Evolutionary conservation across 2,329 filamentous ascomycete genomes (phyloP).

Genomic region (Lachnellula arida): DNA sequence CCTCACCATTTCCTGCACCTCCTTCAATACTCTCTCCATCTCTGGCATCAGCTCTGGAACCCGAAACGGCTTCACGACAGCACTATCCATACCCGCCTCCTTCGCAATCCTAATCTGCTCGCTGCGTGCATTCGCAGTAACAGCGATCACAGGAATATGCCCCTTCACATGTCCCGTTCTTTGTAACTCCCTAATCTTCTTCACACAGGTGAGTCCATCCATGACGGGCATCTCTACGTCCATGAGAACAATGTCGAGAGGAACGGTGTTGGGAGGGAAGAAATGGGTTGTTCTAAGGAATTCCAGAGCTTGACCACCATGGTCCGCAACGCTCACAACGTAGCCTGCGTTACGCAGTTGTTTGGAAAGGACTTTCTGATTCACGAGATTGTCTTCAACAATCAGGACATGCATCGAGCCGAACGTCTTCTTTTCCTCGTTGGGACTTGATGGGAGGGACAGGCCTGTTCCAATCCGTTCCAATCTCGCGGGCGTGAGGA

Average conservation of each 20-base stretch:
- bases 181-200: constrained; percentile 38
- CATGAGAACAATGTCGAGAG: constrained; percentile 50
- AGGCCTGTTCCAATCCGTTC: not conserved
- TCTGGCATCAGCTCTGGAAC: constrained; percentile 62
- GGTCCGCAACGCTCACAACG: constrained; percentile 57
- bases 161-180: constrained; percentile 35
- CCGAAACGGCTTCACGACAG: constrained; percentile 70
- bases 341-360: constrained; percentile 55
- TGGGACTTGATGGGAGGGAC: too few relatives aligned
- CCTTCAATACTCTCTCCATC: constrained; percentile 41
- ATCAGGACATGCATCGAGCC: constrained; percentile 44
- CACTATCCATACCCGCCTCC: constrained; percentile 53
- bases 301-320: constrained; percentile 57
- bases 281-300: constrained; percentile 50
- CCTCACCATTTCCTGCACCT: not conserved
- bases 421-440: not conserved
- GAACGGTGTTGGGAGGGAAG: constrained; percentile 43
- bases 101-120: constrained; percentile 38
- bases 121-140: constrained; percentile 42
- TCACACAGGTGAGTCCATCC: constrained; percentile 41
- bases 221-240: constrained; percentile 48
- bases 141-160: constrained; percentile 48
- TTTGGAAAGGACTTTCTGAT: constrained; percentile 59
- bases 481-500: not conserved
- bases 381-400: constrained; percentile 63